phyloP scores from a whole-genome alignment of 2,329 filamentous ascomycete genomes.

The Hymenoscyphus repandus region DNA sequence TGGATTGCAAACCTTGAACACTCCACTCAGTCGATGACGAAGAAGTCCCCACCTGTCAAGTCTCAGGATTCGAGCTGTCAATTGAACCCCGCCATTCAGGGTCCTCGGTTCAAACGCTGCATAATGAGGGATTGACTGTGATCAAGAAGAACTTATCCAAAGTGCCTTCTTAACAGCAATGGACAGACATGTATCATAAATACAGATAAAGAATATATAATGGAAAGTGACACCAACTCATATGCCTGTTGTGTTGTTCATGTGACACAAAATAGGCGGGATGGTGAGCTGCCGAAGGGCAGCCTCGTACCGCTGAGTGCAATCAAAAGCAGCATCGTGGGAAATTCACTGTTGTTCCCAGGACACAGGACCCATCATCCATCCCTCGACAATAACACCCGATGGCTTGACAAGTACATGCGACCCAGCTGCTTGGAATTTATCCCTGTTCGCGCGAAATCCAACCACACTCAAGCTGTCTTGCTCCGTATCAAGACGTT shows the following conservation, averaged over 20 bases:
- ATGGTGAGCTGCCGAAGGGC: not conserved
- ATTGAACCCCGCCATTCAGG: not conserved
- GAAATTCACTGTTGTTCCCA: not conserved
- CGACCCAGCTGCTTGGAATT: not conserved
- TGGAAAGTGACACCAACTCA: too few species aligned
- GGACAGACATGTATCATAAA: not conserved
- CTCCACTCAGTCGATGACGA: too few species aligned
- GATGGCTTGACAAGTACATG: too few species aligned
- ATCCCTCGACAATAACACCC: too few species aligned
- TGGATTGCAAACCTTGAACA: not conserved
- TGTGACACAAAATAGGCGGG: not conserved
- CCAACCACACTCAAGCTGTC: not conserved
- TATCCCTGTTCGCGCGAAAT: not conserved
- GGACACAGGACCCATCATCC: too few species aligned
- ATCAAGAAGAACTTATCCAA: not conserved
- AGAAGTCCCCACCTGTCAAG: not conserved
- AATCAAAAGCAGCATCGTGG: too few species aligned
- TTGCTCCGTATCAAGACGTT: not conserved
- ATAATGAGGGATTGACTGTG: not conserved
- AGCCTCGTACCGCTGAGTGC: too few species aligned
- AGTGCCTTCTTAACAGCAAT: not conserved
- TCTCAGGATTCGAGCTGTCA: not conserved
- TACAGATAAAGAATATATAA: not conserved
- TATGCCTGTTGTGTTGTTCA: not conserved
- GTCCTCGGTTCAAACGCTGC: not conserved